Evolutionary conservation across 768 basidiomycete genomes (phyloP).

Genomic region (Lyophyllum decastes): DNA sequence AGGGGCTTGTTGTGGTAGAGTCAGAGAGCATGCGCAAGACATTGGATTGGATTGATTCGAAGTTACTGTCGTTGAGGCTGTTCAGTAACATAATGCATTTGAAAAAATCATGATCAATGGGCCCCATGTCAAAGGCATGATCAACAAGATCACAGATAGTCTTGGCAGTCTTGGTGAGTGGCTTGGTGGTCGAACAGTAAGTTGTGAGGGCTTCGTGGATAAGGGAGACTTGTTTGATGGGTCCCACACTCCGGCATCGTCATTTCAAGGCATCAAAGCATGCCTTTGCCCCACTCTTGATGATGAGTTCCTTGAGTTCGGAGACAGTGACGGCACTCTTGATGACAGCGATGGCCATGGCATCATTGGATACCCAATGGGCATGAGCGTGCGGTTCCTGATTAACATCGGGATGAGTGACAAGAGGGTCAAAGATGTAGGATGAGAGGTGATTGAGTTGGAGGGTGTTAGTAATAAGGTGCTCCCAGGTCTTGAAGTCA

Average conservation of each 20-base stretch:
- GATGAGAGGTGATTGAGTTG: neutral
- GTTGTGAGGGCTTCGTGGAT: neutral
- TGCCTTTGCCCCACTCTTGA: neutral
- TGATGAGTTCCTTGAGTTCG: neutral
- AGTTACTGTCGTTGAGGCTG: conserved; percentile 4
- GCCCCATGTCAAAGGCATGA: conserved; percentile 10
- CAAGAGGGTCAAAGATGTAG: neutral
- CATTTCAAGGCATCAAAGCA: neutral
- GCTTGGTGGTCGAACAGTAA: neutral
- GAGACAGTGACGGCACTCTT: neutral
- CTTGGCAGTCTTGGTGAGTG: neutral
- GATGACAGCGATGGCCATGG: neutral
- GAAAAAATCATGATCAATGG: conserved; percentile 13
- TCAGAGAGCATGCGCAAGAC: neutral
- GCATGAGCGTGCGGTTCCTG: neutral
- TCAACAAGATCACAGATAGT: conserved; percentile 5
- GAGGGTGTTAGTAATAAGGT: neutral
- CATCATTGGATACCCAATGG: neutral
- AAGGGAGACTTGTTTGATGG: neutral
- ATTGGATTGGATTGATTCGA: conserved; percentile 8
- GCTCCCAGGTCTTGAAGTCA: neutral
- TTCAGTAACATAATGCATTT: conserved; percentile 13
- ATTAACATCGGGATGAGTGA: neutral
- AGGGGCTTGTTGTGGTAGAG: neutral
- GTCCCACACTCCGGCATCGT: neutral